These are phyloP conservation scores for Blastocystis hominis DNA, from an alignment of 352 stramenopile species.

Conservation along the genomic window DNA sequence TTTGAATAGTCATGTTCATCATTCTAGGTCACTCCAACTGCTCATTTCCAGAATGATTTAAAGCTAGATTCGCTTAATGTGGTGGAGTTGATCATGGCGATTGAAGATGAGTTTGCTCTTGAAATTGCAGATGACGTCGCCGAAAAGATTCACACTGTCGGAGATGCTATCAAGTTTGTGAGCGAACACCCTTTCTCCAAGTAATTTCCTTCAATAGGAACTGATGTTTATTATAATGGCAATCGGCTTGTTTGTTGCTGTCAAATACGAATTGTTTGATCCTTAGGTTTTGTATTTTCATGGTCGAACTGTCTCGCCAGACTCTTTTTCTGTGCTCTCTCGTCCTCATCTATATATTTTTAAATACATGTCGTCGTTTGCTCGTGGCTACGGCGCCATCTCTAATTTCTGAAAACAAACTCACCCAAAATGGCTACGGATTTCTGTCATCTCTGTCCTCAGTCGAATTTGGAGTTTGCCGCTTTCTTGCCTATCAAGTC, in stretches of 20 bases:
- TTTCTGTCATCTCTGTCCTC: slow-evolving; percentile 11
- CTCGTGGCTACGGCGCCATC: background rate
- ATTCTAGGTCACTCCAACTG: slow-evolving; percentile 68
- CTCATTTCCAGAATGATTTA: slow-evolving; percentile 93
- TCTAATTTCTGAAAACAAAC: background rate
- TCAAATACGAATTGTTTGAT: background rate
- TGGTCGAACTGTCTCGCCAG: background rate
- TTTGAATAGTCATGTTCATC: slow-evolving; percentile 4
- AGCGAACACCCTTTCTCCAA: slow-evolving; percentile 94
- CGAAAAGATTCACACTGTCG: slow-evolving; percentile 91
- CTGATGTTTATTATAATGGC: background rate
- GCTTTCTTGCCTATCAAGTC: background rate
- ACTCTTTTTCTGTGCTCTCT: background rate
- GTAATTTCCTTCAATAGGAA: slow-evolving; percentile 68
- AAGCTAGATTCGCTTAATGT: slow-evolving; percentile 94
- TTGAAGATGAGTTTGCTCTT: slow-evolving; percentile 99
- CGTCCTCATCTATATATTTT: background rate
- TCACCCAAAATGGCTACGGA: background rate
- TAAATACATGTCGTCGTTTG: slow-evolving; percentile 5
- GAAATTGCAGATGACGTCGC: slow-evolving; percentile 98
- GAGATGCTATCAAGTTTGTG: slow-evolving; percentile 95
- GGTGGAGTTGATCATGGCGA: slow-evolving; percentile 91
- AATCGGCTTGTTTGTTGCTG: background rate
- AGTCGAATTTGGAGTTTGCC: background rate
- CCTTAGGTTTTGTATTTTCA: background rate